Conservation (phyloP, 768 basidiomycete species). For the Boletus subparvulus region DNA sequence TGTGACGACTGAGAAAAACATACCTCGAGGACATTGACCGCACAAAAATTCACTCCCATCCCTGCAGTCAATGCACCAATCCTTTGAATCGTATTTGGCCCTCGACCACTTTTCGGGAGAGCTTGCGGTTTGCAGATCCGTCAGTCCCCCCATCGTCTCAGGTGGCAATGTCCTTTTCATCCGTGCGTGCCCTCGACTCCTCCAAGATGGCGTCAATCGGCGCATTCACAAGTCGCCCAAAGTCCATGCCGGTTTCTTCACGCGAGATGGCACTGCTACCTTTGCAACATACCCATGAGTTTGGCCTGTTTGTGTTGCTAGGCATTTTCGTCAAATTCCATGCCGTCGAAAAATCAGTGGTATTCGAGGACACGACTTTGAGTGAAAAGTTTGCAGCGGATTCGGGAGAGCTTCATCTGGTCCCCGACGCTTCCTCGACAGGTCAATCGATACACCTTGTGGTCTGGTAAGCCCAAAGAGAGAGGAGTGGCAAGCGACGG, state of each 20-base stretch:
- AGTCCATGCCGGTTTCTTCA: constrained; percentile 39
- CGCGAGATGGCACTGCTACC: constrained; percentile 55
- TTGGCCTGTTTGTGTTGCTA: constrained; percentile 42
- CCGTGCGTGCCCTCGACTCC: constrained; percentile 42
- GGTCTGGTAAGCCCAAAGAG: not conserved
- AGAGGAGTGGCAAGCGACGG: not conserved
- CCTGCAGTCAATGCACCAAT: constrained; percentile 58
- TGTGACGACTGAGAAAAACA: constrained; percentile 4
- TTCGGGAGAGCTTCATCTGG: constrained; percentile 63
- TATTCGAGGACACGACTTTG: constrained; percentile 56
- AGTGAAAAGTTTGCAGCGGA: constrained; percentile 69
- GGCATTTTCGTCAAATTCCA: constrained; percentile 25
- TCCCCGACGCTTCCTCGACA: constrained; percentile 73
- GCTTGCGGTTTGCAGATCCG: constrained; percentile 8
- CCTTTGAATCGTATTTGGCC: constrained; percentile 49
- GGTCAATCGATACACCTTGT: constrained; percentile 66
- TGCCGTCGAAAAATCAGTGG: constrained; percentile 10
- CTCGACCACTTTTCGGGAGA: constrained; percentile 33
- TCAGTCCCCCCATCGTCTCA: not conserved
- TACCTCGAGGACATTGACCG: constrained; percentile 53
- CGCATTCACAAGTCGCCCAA: constrained; percentile 46
- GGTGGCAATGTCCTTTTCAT: constrained; percentile 41
- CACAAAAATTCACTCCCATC: constrained; percentile 59
- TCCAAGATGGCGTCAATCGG: constrained; percentile 45
- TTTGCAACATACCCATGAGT: constrained; percentile 52